Conservation (phyloP, 139 green algal genomes). For the Coelastrella sp. region DNA sequence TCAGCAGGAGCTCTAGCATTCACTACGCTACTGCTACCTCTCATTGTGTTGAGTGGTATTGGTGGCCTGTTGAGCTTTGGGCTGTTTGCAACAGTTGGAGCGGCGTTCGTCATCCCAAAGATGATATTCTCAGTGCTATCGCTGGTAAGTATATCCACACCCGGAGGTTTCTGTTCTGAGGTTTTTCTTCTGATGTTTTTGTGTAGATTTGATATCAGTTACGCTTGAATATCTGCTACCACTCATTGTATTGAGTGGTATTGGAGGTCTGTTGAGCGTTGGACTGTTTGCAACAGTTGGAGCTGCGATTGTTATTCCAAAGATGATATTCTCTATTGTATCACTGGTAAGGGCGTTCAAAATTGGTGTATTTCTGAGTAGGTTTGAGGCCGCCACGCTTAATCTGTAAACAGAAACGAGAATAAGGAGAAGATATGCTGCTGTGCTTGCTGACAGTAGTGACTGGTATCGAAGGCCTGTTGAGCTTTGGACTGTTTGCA, state of each 20-base stretch:
- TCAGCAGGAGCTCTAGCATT: conserved; percentile 37
- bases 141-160: neutral
- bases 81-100: conserved; percentile 22
- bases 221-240: neutral
- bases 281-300: conserved; percentile 16
- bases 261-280: conserved; percentile 17
- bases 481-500: conserved; percentile 26
- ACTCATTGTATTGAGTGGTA: conserved; percentile 1
- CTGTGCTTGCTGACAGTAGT: conserved; percentile 19
- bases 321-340: conserved; percentile 10
- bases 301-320: neutral
- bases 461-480: neutral
- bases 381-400: too few species aligned
- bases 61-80: conserved; percentile 32
- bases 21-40: conserved; percentile 30
- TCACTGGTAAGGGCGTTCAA: conserved; percentile 14
- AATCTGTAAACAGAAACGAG: too few species aligned
- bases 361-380: too few species aligned
- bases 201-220: too few species aligned
- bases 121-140: conserved; percentile 30
- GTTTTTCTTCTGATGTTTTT: too few species aligned
- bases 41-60: conserved; percentile 18
- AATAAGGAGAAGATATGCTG: too few species aligned
- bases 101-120: conserved; percentile 19
- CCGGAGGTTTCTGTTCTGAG: too few species aligned